These are phyloP conservation scores for Neopestalotiopsis sp. DNA, from an alignment of 2,329 filamentous ascomycete species.

Conservation along the genomic window DNA sequence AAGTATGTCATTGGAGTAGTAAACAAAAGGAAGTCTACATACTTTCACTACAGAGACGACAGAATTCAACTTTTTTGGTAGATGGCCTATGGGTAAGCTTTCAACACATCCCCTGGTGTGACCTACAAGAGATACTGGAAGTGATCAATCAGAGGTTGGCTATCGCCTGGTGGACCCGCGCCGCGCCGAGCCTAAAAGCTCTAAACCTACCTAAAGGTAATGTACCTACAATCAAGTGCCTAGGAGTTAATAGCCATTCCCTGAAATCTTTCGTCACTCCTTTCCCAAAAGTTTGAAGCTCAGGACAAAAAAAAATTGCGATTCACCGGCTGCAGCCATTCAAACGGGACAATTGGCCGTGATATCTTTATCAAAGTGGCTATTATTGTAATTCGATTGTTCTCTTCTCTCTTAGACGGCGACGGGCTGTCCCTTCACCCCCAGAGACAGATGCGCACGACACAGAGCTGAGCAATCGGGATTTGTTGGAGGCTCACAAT, in stretches of 20 bases:
- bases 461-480: background rate
- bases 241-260: background rate
- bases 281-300: conserved; percentile 7
- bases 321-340: background rate
- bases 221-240: background rate
- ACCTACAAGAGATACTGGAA: background rate
- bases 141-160: background rate
- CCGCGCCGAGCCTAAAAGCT: background rate
- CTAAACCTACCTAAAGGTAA: background rate
- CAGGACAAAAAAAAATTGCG: background rate
- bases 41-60: background rate
- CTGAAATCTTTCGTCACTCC: conserved; percentile 18
- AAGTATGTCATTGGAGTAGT: background rate
- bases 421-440: background rate
- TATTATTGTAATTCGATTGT: background rate
- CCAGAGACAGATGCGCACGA: background rate
- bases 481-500: background rate
- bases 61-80: background rate
- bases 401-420: background rate
- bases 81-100: background rate
- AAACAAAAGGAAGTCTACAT: background rate
- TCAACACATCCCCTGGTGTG: background rate
- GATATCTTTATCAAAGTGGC: background rate
- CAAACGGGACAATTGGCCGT: background rate
- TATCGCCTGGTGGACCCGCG: background rate